These are phyloP conservation scores for Maudiozyma bulderi DNA, from an alignment of 805 yeast genomes.

Conservation along the genomic window DNA sequence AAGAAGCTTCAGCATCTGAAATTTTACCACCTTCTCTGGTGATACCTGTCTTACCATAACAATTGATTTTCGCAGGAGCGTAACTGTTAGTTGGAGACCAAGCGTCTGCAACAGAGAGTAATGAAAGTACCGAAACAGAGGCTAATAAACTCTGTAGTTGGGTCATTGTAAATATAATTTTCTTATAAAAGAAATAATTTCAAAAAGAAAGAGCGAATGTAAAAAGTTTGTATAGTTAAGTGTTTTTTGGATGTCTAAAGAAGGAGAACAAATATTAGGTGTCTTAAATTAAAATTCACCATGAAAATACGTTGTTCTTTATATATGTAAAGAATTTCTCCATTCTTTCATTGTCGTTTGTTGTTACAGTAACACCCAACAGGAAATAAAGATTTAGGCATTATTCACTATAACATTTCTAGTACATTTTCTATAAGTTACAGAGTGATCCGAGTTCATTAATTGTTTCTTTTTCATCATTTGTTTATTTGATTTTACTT, in stretches of 20 bases:
- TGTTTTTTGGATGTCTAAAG: neutral
- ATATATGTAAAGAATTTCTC: too few relatives aligned
- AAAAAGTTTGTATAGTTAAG: slow-evolving; percentile 9
- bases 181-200: neutral
- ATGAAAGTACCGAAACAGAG: neutral
- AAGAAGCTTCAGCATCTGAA: slow-evolving; percentile 36
- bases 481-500: too few relatives aligned
- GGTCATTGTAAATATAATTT: neutral
- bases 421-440: too few relatives aligned
- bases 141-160: neutral
- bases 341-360: too few relatives aligned
- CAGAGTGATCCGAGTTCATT: too few relatives aligned
- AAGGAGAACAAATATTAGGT: too few relatives aligned
- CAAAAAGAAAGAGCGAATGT: neutral
- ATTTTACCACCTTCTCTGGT: slow-evolving; percentile 39
- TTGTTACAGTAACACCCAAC: too few relatives aligned
- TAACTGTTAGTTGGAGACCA: slow-evolving; percentile 41
- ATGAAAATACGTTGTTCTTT: too few relatives aligned
- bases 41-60: slow-evolving; percentile 35
- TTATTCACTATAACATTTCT: too few relatives aligned
- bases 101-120: slow-evolving; percentile 6
- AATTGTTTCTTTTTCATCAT: too few relatives aligned
- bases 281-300: too few relatives aligned
- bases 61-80: slow-evolving; percentile 47
- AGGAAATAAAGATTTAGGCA: too few relatives aligned